Evolutionary conservation across 345 rosid genomes (phyloP).

Genomic region (Eucalyptus leucophloia): DNA sequence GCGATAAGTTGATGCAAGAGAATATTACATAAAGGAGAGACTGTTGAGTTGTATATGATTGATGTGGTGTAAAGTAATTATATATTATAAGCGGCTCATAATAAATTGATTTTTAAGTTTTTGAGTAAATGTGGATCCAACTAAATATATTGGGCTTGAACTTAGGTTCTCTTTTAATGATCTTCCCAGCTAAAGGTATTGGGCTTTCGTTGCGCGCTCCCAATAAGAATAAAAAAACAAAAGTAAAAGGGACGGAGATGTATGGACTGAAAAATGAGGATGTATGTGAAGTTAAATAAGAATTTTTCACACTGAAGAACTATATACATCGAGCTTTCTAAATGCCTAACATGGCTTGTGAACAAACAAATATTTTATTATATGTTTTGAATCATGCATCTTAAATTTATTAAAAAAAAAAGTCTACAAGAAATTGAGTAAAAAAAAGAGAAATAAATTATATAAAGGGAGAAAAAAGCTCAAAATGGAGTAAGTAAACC

Average conservation of each 20-base stretch:
- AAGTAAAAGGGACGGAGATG: not conserved
- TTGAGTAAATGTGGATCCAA: rapidly evolving
- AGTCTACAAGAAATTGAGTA: not conserved
- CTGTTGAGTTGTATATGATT: too few species aligned
- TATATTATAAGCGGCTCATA: too few species aligned
- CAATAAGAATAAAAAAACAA: not conserved
- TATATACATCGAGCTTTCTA: not conserved
- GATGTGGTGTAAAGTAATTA: too few species aligned
- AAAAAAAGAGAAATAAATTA: not conserved
- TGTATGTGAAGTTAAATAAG: not conserved
- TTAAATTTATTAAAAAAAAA: not conserved
- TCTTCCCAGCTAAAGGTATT: too few species aligned
- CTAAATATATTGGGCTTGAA: too few species aligned
- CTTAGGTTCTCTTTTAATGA: too few species aligned
- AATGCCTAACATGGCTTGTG: not conserved
- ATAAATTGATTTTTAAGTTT: too few species aligned
- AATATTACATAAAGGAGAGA: too few species aligned
- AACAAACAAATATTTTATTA: not conserved
- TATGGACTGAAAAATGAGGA: not conserved
- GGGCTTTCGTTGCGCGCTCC: rapidly evolving
- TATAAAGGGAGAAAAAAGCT: not conserved
- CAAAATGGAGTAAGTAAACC: not conserved
- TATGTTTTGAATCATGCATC: not conserved
- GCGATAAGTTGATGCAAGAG: too few species aligned
- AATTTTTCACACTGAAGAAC: not conserved